A percentile compares a stretch with the other conserved stretches of the same genome.
phyloP scores from a whole-genome alignment of 768 basidiomycete genomes.

The Paxillus ammoniavirescens region DNA sequence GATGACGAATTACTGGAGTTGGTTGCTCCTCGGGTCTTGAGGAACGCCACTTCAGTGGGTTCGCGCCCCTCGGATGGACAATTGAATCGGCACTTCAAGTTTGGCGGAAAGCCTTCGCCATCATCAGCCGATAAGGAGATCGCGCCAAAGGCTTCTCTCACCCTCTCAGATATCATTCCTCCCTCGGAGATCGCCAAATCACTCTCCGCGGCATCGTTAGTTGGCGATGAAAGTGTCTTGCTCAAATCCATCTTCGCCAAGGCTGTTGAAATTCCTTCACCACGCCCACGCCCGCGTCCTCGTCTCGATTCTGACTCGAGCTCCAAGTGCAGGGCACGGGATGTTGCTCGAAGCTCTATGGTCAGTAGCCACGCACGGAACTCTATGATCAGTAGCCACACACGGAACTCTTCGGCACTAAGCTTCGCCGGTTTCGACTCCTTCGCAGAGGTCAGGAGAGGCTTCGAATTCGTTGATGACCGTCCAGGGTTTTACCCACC shows the following conservation, averaged over 20 bases:
- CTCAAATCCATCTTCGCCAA: conserved; percentile 56
- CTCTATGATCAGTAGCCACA: conserved; percentile 26
- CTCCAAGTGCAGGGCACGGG: conserved; percentile 32
- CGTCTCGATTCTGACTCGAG: conserved; percentile 47
- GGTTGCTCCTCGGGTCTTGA: conserved; percentile 15
- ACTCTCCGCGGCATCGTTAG: conserved; percentile 43
- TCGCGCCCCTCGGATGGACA: conserved; percentile 60
- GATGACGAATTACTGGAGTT: conserved; percentile 32
- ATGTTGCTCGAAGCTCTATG: conserved; percentile 15
- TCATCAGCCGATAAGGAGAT: conserved; percentile 6
- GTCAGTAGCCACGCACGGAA: conserved; percentile 23
- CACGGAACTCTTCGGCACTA: conserved; percentile 44
- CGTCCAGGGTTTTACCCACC: conserved; percentile 69
- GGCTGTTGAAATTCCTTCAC: conserved; percentile 37
- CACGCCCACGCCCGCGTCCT: conserved; percentile 27
- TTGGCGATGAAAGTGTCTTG: conserved; percentile 50
- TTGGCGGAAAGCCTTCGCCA: conserved; percentile 50
- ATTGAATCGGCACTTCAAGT: conserved; percentile 71
- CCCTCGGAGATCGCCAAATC: conserved; percentile 52
- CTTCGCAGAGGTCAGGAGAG: conserved; percentile 76
- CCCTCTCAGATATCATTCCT: conserved; percentile 76
- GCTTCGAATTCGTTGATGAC: conserved; percentile 67
- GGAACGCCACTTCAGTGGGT: conserved; percentile 30
- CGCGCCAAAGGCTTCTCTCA: conserved; percentile 39
- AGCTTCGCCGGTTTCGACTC: conserved; percentile 75